Evolutionary conservation across 768 basidiomycete species (phyloP), one percentile per base, ranked within the genome.

Genomic region (Suillus subaureus): DNA sequence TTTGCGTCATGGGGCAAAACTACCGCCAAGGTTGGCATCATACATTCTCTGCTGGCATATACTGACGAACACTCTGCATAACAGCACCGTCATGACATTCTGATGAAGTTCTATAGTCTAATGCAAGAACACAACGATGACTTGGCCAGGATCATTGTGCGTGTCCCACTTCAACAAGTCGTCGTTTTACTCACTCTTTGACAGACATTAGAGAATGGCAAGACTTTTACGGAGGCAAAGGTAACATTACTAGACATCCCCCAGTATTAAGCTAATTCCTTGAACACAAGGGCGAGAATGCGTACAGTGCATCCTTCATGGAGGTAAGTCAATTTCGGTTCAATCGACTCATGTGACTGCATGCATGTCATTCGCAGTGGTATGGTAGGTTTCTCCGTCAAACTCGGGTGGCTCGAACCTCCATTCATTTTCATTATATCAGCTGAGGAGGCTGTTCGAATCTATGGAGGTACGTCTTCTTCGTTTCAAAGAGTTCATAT

Each of bases 151-250:
- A 86, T 99, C 65, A 93, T 97, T 69, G 94, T 93, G 61, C 74
- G 90, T 80, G 40, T 33, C 8, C 61, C 16, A 47, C 58, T 47
- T 42, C 33, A 40, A 51, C 58, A 21, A 54, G 39, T 61, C 40
- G 35, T 68, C 55, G 54, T 66, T 33, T 43, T 42, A 43, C 49
- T 70, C 40, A 71, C 66, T 54, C 57, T 23, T 49, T 33, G 40
- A 45, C 45, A 75, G 93, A 96, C 94, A 7, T 79, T 96, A 66
- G 97, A 99, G 81, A 99, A 99, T 72, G 97, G 97, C 42, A 99
- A 99, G 80, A 85, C 95, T 9, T 79, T 97, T 52, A 79, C 82
- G 0, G 96, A 98, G 69, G 92, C 87, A 42, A 91, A 92, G 85
- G 92, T 91, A 67, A 2, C 23, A 49, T 49, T 35, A 21, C 57